These are phyloP conservation scores for Lecanicillium sp. DNA, from an alignment of 2,329 filamentous ascomycete genomes.

Conservation along the genomic window DNA sequence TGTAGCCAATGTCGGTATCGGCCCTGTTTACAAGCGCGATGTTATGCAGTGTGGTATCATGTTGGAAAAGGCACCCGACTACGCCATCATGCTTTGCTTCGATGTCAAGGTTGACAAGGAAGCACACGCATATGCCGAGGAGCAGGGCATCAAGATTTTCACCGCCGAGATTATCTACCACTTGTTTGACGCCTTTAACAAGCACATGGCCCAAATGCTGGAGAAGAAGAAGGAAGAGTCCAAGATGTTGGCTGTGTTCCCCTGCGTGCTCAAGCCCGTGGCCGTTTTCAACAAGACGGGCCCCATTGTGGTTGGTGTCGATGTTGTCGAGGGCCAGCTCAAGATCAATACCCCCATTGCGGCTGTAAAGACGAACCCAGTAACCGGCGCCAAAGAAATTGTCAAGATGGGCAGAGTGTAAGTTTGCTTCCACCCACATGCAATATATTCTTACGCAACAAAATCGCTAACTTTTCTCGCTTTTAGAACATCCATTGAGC, in stretches of 20 bases:
- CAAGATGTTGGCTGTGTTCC: slow-evolving; percentile 94
- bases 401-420: slow-evolving; percentile 87
- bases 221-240: slow-evolving; percentile 94
- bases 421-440: slow-evolving; percentile 29
- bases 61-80: slow-evolving; percentile 91
- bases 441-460: slow-evolving; percentile 9
- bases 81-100: slow-evolving; percentile 99
- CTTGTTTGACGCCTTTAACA: slow-evolving; percentile 91
- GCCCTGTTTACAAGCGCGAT: slow-evolving; percentile 95
- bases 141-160: slow-evolving; percentile 95
- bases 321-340: slow-evolving; percentile 85
- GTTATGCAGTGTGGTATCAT: slow-evolving; percentile 93
- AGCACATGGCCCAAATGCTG: slow-evolving; percentile 79
- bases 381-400: slow-evolving; percentile 75
- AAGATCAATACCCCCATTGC: slow-evolving; percentile 84
- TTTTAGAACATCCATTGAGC: slow-evolving; percentile 81
- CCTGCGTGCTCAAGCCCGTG: slow-evolving; percentile 80
- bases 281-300: slow-evolving; percentile 98
- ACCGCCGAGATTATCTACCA: slow-evolving; percentile 99
- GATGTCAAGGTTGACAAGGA: slow-evolving; percentile 99
- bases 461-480: slow-evolving; percentile 20
- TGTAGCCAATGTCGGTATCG: slow-evolving; percentile 93
- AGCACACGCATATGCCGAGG: slow-evolving; percentile 80
- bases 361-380: slow-evolving; percentile 72
- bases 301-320: slow-evolving; percentile 91